A percentile compares a stretch with the other conserved stretches of the same genome.
These are phyloP conservation scores for Monosporozyma siamensis DNA, from an alignment of 805 yeast genomes.

Conservation along the genomic window DNA sequence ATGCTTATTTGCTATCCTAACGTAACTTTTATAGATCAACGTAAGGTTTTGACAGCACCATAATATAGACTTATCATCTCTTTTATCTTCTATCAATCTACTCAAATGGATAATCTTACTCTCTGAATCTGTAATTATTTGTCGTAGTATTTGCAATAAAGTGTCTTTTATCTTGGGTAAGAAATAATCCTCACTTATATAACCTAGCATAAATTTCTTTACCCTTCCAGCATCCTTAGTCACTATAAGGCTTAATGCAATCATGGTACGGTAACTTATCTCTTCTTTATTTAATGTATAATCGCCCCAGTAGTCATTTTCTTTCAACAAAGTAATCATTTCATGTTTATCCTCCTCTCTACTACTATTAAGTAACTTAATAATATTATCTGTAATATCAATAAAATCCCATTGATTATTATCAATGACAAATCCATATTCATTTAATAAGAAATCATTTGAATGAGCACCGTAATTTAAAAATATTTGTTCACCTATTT, in stretches of 20 bases:
- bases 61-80: not conserved
- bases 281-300: conserved; percentile 50
- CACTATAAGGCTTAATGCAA: conserved; percentile 53
- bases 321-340: conserved; percentile 30
- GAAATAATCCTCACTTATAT: conserved; percentile 24
- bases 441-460: conserved; percentile 71
- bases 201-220: conserved; percentile 21
- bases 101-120: not conserved
- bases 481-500: conserved; percentile 45
- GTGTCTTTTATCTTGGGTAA: conserved; percentile 8
- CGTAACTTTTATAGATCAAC: conserved; percentile 16
- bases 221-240: conserved; percentile 20
- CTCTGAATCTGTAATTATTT: not conserved
- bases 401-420: conserved; percentile 60
- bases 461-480: conserved; percentile 85
- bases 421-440: conserved; percentile 69
- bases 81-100: not conserved
- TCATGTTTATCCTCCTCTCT: not conserved
- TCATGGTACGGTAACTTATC: conserved; percentile 62
- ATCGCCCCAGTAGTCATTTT: conserved; percentile 56
- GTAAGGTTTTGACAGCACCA: conserved; percentile 9
- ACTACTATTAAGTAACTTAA: conserved; percentile 23
- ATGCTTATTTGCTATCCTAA: conserved; percentile 9
- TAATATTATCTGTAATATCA: conserved; percentile 46
- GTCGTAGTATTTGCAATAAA: conserved; percentile 1